These are phyloP conservation scores for Torulaspora gathmanii DNA, from an alignment of 805 yeast genomes.

Conservation along the genomic window DNA sequence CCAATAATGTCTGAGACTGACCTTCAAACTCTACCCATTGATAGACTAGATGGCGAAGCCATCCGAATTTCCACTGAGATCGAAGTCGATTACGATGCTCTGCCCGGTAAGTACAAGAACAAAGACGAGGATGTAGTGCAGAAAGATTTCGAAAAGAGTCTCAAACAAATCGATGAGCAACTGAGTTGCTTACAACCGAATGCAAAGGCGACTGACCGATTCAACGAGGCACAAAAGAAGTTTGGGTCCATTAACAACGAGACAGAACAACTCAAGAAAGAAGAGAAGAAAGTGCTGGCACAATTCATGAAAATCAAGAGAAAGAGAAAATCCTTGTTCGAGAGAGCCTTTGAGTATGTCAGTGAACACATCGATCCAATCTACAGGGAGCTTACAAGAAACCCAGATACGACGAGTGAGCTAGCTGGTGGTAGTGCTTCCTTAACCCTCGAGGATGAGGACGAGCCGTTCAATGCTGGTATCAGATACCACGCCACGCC, in stretches of 20 bases:
- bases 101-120: conserved; percentile 44
- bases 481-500: conserved; percentile 92
- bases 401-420: conserved; percentile 47
- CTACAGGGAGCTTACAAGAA: conserved; percentile 79
- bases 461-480: conserved; percentile 82
- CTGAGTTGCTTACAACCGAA: conserved; percentile 61
- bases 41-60: conserved; percentile 42
- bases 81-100: conserved; percentile 49
- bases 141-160: conserved; percentile 38
- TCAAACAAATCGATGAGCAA: conserved; percentile 36
- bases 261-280: conserved; percentile 54
- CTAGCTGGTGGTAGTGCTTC: conserved; percentile 94
- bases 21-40: conserved; percentile 57
- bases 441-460: conserved; percentile 78
- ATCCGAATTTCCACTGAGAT: conserved; percentile 43
- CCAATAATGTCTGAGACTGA: conserved; percentile 57
- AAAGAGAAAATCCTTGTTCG: conserved; percentile 58
- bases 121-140: conserved; percentile 29
- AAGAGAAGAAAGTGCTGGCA: conserved; percentile 50
- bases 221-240: conserved; percentile 60
- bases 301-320: conserved; percentile 57
- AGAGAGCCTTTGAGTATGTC: conserved; percentile 71
- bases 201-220: conserved; percentile 70
- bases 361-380: conserved; percentile 65
- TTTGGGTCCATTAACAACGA: conserved; percentile 60